phyloP scores from a whole-genome alignment of 2,329 filamentous ascomycete genomes.

The Penicillium sp. region DNA sequence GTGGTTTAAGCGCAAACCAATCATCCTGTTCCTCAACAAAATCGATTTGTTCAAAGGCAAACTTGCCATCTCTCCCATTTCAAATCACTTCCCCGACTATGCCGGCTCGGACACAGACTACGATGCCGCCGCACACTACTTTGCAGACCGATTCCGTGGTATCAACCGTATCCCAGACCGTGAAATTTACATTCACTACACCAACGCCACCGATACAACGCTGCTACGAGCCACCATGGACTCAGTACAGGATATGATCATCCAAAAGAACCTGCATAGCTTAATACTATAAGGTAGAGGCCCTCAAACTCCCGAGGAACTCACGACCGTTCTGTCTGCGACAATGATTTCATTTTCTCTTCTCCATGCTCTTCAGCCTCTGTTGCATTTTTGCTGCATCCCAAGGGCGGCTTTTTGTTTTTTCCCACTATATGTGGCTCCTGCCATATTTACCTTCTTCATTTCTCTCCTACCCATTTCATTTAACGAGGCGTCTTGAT shows the following conservation, averaged over 20 bases:
- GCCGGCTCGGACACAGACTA: constrained; percentile 70
- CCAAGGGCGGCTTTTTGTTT: constrained; percentile 21
- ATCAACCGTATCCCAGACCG: constrained; percentile 66
- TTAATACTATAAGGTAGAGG: constrained; percentile 62
- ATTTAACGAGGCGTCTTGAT: constrained; percentile 24
- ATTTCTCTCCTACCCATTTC: constrained; percentile 2
- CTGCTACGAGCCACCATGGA: constrained; percentile 83
- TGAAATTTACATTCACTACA: constrained; percentile 62
- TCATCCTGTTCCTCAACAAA: constrained; percentile 86
- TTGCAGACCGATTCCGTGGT: constrained; percentile 77
- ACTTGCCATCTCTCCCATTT: constrained; percentile 69
- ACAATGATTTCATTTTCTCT: constrained; percentile 21
- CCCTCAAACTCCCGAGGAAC: constrained; percentile 16
- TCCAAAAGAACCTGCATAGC: constrained; percentile 79
- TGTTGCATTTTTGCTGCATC: constrained; percentile 28
- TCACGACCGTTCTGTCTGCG: constrained; percentile 21
- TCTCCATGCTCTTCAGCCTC: constrained; percentile 19
- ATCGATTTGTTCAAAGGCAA: constrained; percentile 84
- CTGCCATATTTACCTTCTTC: constrained; percentile 10
- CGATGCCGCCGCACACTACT: constrained; percentile 76
- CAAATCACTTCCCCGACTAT: constrained; percentile 77
- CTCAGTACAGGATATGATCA: constrained; percentile 85
- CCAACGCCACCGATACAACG: constrained; percentile 67
- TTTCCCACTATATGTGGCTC: constrained; percentile 8
- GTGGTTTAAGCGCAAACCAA: constrained; percentile 79